A percentile compares a stretch with the other conserved stretches of the same genome.
phyloP scores from a whole-genome alignment of 176 grass and related monocot species.

The Carex cristatella region DNA sequence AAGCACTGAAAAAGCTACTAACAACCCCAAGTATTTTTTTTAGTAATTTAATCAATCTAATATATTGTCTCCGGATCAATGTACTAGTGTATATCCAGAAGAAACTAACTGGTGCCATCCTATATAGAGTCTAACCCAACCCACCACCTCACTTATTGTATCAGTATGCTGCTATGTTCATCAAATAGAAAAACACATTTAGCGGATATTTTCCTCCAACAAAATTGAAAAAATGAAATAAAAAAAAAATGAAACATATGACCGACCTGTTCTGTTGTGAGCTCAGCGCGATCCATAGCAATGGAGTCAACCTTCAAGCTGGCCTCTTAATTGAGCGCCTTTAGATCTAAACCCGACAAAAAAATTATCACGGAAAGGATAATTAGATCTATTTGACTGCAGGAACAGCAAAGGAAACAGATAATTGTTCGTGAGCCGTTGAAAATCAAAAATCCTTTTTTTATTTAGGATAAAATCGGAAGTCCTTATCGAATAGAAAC shows the following conservation, averaged over 20 bases:
- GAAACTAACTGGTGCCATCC: not conserved
- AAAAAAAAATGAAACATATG: not conserved
- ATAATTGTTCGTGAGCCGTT: not conserved
- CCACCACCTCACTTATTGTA: not conserved
- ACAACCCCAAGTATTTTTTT: not conserved
- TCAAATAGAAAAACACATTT: constrained; percentile 7
- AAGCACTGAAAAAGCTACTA: not conserved
- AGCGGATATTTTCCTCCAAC: not conserved
- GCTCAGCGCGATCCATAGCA: constrained; percentile 71
- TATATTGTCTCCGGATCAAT: not conserved
- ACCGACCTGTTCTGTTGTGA: constrained; percentile 88
- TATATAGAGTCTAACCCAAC: constrained; percentile 6
- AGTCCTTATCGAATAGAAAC: not conserved
- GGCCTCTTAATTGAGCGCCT: constrained; percentile 24
- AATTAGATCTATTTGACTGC: constrained; percentile 1
- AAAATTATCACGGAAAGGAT: not conserved
- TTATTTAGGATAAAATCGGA: not conserved
- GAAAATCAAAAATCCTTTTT: not conserved
- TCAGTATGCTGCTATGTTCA: not conserved
- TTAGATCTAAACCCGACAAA: constrained; percentile 1
- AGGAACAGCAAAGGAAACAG: not conserved
- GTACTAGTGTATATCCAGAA: not conserved
- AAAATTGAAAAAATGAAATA: not conserved
- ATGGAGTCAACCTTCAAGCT: not conserved
- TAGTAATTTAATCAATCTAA: not conserved